Evolutionary conservation across 2,329 filamentous ascomycete species (phyloP).

Genomic region (Phoma sp.): DNA sequence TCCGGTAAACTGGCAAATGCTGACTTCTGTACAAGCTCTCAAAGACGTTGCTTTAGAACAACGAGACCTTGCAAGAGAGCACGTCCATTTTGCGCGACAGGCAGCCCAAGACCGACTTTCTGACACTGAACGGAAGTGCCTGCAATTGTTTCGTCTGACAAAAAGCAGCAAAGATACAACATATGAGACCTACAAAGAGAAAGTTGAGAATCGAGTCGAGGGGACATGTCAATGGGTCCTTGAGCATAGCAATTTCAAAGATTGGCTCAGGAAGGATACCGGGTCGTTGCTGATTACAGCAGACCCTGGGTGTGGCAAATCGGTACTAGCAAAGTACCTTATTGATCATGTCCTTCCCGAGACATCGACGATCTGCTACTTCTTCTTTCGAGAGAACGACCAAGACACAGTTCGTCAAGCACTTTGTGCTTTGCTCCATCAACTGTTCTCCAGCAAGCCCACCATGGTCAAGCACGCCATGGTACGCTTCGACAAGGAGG

Average conservation of each 20-base stretch:
- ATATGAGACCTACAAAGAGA: conserved; percentile 31
- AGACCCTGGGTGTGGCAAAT: conserved; percentile 33
- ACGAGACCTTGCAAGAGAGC: too few relatives aligned
- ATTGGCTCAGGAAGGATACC: conserved; percentile 21
- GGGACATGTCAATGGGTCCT: conserved; percentile 30
- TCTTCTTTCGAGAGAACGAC: conserved; percentile 31
- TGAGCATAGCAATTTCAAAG: conserved; percentile 22
- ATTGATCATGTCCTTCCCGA: conserved; percentile 23
- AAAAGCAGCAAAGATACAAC: conserved; percentile 21
- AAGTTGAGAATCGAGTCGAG: conserved; percentile 24
- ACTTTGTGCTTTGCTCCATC: conserved; percentile 29
- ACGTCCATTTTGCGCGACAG: neutral
- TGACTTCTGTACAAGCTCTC: too few relatives aligned
- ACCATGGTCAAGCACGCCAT: conserved; percentile 23
- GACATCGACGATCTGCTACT: conserved; percentile 27
- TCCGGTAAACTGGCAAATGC: too few relatives aligned
- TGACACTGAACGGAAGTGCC: conserved; percentile 22
- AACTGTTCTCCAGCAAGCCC: conserved; percentile 24
- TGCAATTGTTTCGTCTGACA: conserved; percentile 30
- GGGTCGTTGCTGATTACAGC: conserved; percentile 28
- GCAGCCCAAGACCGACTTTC: conserved; percentile 2
- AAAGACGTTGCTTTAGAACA: too few relatives aligned
- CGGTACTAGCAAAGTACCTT: conserved; percentile 27
- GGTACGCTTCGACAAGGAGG: conserved; percentile 19
- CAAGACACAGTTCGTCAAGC: conserved; percentile 27